phyloP scores from a whole-genome alignment of 192 early-diverging fungal genomes.

The Diversispora eburnea region DNA sequence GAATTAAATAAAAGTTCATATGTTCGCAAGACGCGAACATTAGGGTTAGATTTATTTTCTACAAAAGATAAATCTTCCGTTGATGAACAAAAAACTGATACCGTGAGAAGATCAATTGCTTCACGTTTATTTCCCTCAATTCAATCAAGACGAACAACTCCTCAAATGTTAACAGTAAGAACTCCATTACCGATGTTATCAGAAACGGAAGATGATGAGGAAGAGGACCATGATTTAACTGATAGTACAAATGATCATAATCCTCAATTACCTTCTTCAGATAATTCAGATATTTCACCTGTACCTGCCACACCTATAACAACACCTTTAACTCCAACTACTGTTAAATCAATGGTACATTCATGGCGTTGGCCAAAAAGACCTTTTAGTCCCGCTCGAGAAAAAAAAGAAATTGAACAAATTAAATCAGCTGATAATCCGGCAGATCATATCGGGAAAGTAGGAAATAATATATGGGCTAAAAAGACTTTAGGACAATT shows the following conservation, averaged over 20 bases:
- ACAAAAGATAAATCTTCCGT: neutral
- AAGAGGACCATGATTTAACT: constrained; percentile 14
- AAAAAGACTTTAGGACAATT: constrained; percentile 31
- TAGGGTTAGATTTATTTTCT: neutral
- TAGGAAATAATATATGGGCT: constrained; percentile 21
- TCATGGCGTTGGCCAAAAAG: constrained; percentile 28
- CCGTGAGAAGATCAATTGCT: neutral
- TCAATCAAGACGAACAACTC: constrained; percentile 13
- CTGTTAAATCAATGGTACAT: constrained; percentile 2
- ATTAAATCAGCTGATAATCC: constrained; percentile 11
- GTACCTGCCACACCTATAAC: constrained; percentile 2
- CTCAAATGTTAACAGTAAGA: constrained; percentile 3
- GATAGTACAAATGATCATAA: neutral
- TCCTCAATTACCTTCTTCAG: neutral
- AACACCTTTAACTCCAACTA: neutral
- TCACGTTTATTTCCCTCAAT: constrained; percentile 14
- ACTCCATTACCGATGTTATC: constrained; percentile 8
- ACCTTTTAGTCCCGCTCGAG: constrained; percentile 28
- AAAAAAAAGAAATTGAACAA: neutral
- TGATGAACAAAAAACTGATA: neutral
- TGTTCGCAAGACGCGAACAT: neutral
- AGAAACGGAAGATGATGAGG: constrained; percentile 29
- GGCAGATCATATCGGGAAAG: constrained; percentile 27
- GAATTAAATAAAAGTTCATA: neutral
- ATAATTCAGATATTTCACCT: constrained; percentile 1